phyloP scores from a whole-genome alignment of 768 basidiomycete genomes.

The Lentinula edodes region DNA sequence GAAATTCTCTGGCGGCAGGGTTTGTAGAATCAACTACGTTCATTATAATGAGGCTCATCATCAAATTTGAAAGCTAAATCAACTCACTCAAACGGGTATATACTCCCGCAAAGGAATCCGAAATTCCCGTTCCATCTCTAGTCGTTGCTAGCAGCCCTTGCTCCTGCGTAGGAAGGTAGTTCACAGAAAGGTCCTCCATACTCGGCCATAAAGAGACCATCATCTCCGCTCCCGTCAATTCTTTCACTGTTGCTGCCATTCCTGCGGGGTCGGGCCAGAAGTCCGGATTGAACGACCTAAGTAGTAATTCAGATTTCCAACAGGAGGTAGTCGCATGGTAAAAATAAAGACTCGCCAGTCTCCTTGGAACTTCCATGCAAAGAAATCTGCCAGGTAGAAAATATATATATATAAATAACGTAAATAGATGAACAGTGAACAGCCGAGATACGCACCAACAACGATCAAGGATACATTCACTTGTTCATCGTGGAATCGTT shows the following conservation, averaged over 20 bases:
- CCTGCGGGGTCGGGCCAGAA: slow-evolving; percentile 28
- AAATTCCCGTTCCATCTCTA: slow-evolving; percentile 28
- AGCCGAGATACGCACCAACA: slow-evolving; percentile 16
- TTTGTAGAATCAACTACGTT: slow-evolving; percentile 27
- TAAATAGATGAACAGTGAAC: background rate
- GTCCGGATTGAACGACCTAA: slow-evolving; percentile 28
- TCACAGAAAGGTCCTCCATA: slow-evolving; percentile 29
- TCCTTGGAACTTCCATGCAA: slow-evolving; percentile 31
- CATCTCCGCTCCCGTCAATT: slow-evolving; percentile 30
- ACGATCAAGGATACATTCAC: slow-evolving; percentile 31
- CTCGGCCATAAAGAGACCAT: slow-evolving; percentile 35
- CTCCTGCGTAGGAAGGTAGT: slow-evolving; percentile 25
- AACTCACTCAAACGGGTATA: slow-evolving; percentile 25
- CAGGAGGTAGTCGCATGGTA: background rate
- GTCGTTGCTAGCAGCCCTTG: slow-evolving; percentile 27
- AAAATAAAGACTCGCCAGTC: slow-evolving; percentile 21
- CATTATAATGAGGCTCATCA: background rate
- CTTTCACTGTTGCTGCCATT: slow-evolving; percentile 28
- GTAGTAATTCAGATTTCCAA: background rate
- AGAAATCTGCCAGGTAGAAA: slow-evolving; percentile 21
- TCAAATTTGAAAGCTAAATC: background rate
- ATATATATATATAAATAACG: background rate
- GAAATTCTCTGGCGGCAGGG: slow-evolving; percentile 29
- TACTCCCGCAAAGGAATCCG: slow-evolving; percentile 29
- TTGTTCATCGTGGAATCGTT: slow-evolving; percentile 28